A percentile compares a stretch with the other conserved stretches of the same genome.
These are phyloP conservation scores for Cryptosporidium bovis DNA, from an alignment of 169 alveolate genomes.

Conservation along the genomic window DNA sequence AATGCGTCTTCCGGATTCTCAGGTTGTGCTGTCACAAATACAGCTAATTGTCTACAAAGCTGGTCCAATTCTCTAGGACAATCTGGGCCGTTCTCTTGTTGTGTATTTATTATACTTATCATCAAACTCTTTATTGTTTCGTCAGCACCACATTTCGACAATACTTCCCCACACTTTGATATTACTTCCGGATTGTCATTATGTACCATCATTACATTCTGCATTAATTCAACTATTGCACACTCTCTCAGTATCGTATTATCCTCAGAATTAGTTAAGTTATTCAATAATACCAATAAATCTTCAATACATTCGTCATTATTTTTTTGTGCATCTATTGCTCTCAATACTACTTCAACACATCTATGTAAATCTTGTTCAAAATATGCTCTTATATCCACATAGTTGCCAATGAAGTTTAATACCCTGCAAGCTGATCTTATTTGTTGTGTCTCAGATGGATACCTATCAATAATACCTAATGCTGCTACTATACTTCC, in stretches of 20 bases:
- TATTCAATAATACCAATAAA: slow-evolving; percentile 79
- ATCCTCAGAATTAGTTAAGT: slow-evolving; percentile 79
- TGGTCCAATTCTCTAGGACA: slow-evolving; percentile 86
- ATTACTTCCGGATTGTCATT: slow-evolving; percentile 85
- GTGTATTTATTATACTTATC: slow-evolving; percentile 86
- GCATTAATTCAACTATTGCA: slow-evolving; percentile 87
- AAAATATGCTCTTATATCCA: slow-evolving; percentile 65
- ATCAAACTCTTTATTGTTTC: slow-evolving; percentile 88
- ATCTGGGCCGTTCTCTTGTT: slow-evolving; percentile 82
- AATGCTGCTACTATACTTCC: slow-evolving; percentile 74
- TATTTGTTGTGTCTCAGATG: slow-evolving; percentile 50
- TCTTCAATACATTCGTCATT: slow-evolving; percentile 81
- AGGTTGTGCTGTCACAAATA: slow-evolving; percentile 87
- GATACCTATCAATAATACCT: slow-evolving; percentile 64
- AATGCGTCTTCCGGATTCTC: slow-evolving; percentile 90
- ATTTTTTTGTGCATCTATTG: slow-evolving; percentile 78
- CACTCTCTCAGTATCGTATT: slow-evolving; percentile 82
- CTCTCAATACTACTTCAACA: slow-evolving; percentile 57
- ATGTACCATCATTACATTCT: slow-evolving; percentile 88
- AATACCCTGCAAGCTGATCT: slow-evolving; percentile 73
- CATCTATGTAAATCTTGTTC: slow-evolving; percentile 72
- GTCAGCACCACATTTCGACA: slow-evolving; percentile 91
- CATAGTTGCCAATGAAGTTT: slow-evolving; percentile 66
- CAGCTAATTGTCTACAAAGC: slow-evolving; percentile 85
- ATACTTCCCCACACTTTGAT: slow-evolving; percentile 86